These are phyloP conservation scores for Spirogloea muscicola DNA, from an alignment of 139 green algal species.

Conservation along the genomic window DNA sequence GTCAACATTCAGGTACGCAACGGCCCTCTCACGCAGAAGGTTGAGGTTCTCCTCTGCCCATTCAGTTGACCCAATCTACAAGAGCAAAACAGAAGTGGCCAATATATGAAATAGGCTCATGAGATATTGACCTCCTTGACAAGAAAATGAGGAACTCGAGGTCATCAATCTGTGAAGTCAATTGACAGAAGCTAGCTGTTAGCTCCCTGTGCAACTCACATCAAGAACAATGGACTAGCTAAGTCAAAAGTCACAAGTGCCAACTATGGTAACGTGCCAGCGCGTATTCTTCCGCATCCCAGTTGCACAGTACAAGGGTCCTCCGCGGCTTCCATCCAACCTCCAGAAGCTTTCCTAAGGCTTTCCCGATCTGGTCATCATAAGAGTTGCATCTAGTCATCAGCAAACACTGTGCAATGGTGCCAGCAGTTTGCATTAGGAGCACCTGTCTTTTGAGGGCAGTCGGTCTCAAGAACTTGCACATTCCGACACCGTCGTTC, in stretches of 20 bases:
- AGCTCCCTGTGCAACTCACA: too few species aligned
- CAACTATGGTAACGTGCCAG: too few species aligned
- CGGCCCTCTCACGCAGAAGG: slow-evolving; percentile 5
- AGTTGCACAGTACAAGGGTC: slow-evolving; percentile 40
- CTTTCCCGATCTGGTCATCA: slow-evolving; percentile 24
- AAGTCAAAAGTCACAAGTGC: too few species aligned
- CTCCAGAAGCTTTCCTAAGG: slow-evolving; percentile 6
- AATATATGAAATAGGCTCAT: too few species aligned
- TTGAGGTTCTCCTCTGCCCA: slow-evolving; percentile 41
- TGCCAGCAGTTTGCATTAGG: background rate
- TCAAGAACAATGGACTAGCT: too few species aligned
- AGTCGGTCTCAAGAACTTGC: background rate
- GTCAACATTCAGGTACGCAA: slow-evolving; percentile 46
- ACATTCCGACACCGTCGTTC: too few species aligned
- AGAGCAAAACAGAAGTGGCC: too few species aligned
- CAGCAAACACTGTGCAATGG: too few species aligned
- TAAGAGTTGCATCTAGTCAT: background rate
- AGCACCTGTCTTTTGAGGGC: background rate
- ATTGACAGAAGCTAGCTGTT: too few species aligned
- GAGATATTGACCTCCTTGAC: too few species aligned
- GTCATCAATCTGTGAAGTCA: too few species aligned
- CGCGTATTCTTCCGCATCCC: slow-evolving; percentile 48
- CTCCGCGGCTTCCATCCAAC: slow-evolving; percentile 32
- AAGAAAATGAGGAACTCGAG: too few species aligned
- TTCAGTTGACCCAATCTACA: slow-evolving; percentile 46